These are phyloP conservation scores for Santalum album DNA, from an alignment of 164 flowering plant genomes.

Conservation along the genomic window DNA sequence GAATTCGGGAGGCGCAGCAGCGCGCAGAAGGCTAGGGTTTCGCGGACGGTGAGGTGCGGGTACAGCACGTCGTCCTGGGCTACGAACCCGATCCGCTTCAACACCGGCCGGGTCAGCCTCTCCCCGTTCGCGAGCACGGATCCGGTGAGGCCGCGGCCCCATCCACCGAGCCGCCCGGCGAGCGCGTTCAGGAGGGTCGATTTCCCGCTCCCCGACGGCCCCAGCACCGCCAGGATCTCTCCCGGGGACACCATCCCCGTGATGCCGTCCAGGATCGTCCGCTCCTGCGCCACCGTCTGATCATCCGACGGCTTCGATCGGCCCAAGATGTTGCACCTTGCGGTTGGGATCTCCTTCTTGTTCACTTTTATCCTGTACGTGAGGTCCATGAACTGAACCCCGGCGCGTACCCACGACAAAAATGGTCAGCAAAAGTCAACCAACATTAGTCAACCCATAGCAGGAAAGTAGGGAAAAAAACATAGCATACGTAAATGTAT, in stretches of 20 bases:
- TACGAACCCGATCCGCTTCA: slow-evolving; percentile 63
- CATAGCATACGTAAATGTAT: too few species aligned
- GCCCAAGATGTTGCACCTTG: slow-evolving; percentile 8
- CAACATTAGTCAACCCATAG: too few species aligned
- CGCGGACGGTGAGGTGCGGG: slow-evolving; percentile 81
- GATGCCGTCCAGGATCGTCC: slow-evolving; percentile 45
- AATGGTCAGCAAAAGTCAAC: too few species aligned
- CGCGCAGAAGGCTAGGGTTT: slow-evolving; percentile 67
- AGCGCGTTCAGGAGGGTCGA: slow-evolving; percentile 74
- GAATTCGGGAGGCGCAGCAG: slow-evolving; percentile 50
- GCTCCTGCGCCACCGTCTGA: slow-evolving; percentile 19
- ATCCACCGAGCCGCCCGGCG: slow-evolving; percentile 65
- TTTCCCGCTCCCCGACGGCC: slow-evolving; percentile 94
- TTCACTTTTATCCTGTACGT: slow-evolving; percentile 43
- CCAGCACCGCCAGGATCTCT: slow-evolving; percentile 73
- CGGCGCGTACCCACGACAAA: too few species aligned
- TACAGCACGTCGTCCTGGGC: slow-evolving; percentile 82
- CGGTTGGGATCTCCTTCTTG: slow-evolving; percentile 5
- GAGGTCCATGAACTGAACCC: slow-evolving; percentile 61
- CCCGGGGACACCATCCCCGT: slow-evolving; percentile 80
- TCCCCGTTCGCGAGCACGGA: slow-evolving; percentile 46
- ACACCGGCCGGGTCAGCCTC: slow-evolving; percentile 22
- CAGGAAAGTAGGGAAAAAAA: too few species aligned
- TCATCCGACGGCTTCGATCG: slow-evolving; percentile 6
- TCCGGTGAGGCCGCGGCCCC: slow-evolving; percentile 41